Evolutionary conservation across 2,329 filamentous ascomycete species (phyloP).

Genomic region (Epichloe coenophiala): DNA sequence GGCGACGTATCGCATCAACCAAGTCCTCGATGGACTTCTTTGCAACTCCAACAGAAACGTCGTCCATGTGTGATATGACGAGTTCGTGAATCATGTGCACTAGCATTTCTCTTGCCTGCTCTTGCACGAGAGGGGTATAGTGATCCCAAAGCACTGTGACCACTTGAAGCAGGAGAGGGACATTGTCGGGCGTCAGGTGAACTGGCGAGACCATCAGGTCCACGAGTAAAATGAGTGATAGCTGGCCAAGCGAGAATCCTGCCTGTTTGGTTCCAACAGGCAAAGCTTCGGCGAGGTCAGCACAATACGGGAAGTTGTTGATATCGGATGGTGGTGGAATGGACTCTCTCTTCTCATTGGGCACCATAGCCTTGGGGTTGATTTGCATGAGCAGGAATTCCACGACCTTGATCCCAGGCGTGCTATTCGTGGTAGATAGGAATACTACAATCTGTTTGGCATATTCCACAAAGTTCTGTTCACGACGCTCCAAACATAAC

Average conservation of each 20-base stretch:
- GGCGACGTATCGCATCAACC: constrained; percentile 72
- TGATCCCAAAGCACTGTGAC: constrained; percentile 95
- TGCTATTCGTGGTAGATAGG: constrained; percentile 61
- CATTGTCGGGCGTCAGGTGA: constrained; percentile 61
- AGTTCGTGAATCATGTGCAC: constrained; percentile 95
- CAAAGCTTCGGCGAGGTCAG: constrained; percentile 65
- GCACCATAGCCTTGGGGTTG: constrained; percentile 92
- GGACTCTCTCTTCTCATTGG: constrained; percentile 64
- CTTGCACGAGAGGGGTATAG: constrained; percentile 86
- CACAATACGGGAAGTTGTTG: constrained; percentile 70
- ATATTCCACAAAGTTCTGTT: constrained; percentile 96
- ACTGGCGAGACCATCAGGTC: constrained; percentile 92
- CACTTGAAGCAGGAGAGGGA: constrained; percentile 79
- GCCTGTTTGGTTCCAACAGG: constrained; percentile 85
- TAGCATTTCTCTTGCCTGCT: constrained; percentile 93
- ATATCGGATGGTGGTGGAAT: constrained; percentile 60
- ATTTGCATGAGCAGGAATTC: constrained; percentile 89
- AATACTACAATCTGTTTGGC: constrained; percentile 98
- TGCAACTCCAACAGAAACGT: constrained; percentile 44
- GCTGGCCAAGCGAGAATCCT: constrained; percentile 81
- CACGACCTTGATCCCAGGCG: constrained; percentile 76
- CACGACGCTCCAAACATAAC: constrained; percentile 80
- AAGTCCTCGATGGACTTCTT: constrained; percentile 74
- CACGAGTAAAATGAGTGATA: constrained; percentile 85
- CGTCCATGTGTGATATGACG: constrained; percentile 67